Conservation (phyloP, 2,329 filamentous ascomycete genomes). For the Diaporthe ampelina region DNA sequence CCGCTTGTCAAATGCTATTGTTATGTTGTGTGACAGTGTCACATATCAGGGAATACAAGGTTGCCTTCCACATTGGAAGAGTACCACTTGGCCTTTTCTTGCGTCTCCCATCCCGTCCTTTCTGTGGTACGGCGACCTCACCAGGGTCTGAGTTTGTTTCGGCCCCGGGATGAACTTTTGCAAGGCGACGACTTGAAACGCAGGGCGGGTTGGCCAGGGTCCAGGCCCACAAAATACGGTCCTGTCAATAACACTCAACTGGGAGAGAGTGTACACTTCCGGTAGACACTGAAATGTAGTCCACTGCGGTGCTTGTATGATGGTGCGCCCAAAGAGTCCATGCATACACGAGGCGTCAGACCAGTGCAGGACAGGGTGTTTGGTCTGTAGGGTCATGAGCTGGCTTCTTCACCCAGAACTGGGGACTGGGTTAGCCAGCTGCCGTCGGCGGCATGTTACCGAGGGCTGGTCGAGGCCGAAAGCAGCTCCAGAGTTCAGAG, state of each 20-base stretch:
- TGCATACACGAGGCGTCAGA: too few relatives aligned
- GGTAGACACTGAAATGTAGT: background rate
- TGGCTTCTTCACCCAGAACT: background rate
- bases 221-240: conserved; percentile 19
- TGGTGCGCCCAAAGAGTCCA: too few relatives aligned
- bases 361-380: background rate
- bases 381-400: background rate
- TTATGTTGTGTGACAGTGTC: background rate
- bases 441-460: conserved; percentile 17
- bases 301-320: too few relatives aligned
- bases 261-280: background rate
- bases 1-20: background rate
- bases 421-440: background rate
- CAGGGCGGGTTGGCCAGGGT: background rate
- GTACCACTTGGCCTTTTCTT: background rate
- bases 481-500: conserved; percentile 11
- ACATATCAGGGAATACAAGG: background rate
- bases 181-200: conserved; percentile 25
- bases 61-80: too few relatives aligned
- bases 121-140: background rate
- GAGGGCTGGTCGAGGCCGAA: conserved; percentile 19
- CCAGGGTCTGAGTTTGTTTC: background rate
- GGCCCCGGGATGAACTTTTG: background rate
- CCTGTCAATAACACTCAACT: background rate
- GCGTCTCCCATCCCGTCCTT: background rate